Base-by-base conservation (phyloP, 768 basidiomycete species). In the Termitomyces sp. region DNA sequence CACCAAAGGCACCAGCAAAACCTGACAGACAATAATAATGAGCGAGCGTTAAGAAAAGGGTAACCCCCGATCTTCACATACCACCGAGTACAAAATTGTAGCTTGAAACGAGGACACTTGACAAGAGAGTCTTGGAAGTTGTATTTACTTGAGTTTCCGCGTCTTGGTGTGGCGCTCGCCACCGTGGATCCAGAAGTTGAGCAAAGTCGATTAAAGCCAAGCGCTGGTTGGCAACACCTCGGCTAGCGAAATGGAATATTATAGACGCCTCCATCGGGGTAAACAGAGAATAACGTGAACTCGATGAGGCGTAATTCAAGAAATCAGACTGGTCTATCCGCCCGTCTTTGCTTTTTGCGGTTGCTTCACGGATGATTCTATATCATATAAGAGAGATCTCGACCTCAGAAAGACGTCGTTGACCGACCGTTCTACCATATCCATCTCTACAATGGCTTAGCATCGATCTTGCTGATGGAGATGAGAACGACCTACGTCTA, bases 221-320 rank as follows among this genome's bases (percentile, higher is more conserved):
- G 21, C 94, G 82, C 64, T 86, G 83, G 46, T 76, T 75, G 3
- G 76, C 73, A 44, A 78, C 74, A 14, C 94, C 95, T 46, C 94
- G 83, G 12, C 91, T 87, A 27, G 94, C 94, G 73, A 98, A 98
- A 71, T 99, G 96, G 76, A 98, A 99, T 65, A 99, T 86, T 66
- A 98, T 97, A 52, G 89, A 84, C n/a, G 90, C 93, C 71, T 98
- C 96, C 91, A 98, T 96, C 4, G 96, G 96, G 0, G 94, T 95
- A 71, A 98, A 98, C 52, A 96, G 81, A 39, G 92, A 89, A 70
- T 98, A 98, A 37, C 96, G 89, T 63, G 95, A 92, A 62, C 78
- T 88, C 35, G 86, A 81, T 27, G 90, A 86, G 14, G 94, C 83
- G 68, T 97, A 78, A 69, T 98, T 89, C 56, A 96, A 79, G 73